Evolutionary conservation across 1,284 basidiomycete species (phyloP), one percentile per base, ranked within the genome.

Genomic region (Anthracocystis walkeri): DNA sequence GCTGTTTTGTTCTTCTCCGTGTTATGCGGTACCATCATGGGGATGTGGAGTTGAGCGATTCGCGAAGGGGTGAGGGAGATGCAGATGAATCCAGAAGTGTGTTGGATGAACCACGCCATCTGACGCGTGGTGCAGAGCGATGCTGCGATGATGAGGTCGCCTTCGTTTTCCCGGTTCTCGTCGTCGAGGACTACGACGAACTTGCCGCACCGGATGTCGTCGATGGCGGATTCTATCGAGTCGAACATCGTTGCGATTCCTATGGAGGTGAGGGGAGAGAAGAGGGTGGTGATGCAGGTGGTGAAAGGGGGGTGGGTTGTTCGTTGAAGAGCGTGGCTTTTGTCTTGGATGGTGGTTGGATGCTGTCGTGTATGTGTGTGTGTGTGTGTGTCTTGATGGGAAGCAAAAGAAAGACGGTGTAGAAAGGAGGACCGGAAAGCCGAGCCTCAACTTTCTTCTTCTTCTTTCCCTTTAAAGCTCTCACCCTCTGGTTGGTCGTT

Each of bases 31-130:
- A 97, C 91, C 92, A 99, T 97, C 90, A 97, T 93, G 3, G 94
- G 93, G 61, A 99, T 91, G 5, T 91, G 87, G n/a, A 99, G 90
- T 61, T 91, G 89, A 40, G 91, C 88, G 11, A 99, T 89, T 5
- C 93, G 90, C 38, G 90, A 87, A 8, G 89, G 88, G 0, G 93
- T 92, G 1, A 98, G 88, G 7, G 94, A 90, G 65, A 96, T 90
- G 86, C 97, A 99, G 76, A 99, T 92, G 87, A 93, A 99, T 0
- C 97, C 96, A 82, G 65, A 65, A 2, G 80, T 94, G 87, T 96
- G 92, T 84, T 92, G 91, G 85, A 99, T 95, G 89, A 99, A 93
- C 94, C 94, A 99, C 1, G 97, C 97, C 96, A 99, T 97, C 82
- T 96, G 93, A 86, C 97, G 92, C 0, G 93, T 93, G 21, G 94